Evolutionary conservation across 495 filamentous ascomycete species (phyloP), one percentile per base, ranked within the genome.

Genomic region (Lasiosphaeriaceae sp.): DNA sequence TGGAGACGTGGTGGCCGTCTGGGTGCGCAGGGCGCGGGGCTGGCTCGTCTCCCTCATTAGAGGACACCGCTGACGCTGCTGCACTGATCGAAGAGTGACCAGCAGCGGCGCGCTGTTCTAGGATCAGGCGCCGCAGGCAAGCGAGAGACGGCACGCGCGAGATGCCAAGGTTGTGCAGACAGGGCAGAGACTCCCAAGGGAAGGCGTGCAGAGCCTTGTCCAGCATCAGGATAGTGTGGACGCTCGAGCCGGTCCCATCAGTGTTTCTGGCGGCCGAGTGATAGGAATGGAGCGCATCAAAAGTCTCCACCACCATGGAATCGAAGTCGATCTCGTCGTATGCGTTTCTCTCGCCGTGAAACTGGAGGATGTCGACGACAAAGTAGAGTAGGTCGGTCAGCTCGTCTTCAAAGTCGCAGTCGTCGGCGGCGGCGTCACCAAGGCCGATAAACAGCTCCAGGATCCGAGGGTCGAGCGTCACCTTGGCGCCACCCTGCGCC

Each of bases 281-380:
- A 63, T 97, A 96, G 1, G 81, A 76, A 23, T 85, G 79, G 17
- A 97, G 72, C 5, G 90, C 89, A 67, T 95, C 90, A 7, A 86
- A 79, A 1, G 88, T 90, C 39, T 94, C 90, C 17, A 97, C 77
- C 16, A 88, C 83, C 79, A 97, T 91, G 50, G 84, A 80, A 64
- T 98, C 94, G 61, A 96, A 93, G 67, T 98, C 92, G 63, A 98
- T 88, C 74, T 98, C 94, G 66, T 97, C 95, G 74, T 96, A 97
- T 2, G 95, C 94, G 69, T 97, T 97, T 29, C 86, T 82, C 71
- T 98, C 94, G 2, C 94, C 94, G 60, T 95, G 89, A 71, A 97
- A 98, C 71, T 97, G 95, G 24, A 97, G 75, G 49, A 97, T 92
- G 67, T 98, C 94, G 4, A 97, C 86, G 9, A 97, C 90, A 64